These are phyloP conservation scores for Fusarium neocosmosporiellum DNA, from an alignment of 2,329 filamentous ascomycete genomes.

Conservation along the genomic window DNA sequence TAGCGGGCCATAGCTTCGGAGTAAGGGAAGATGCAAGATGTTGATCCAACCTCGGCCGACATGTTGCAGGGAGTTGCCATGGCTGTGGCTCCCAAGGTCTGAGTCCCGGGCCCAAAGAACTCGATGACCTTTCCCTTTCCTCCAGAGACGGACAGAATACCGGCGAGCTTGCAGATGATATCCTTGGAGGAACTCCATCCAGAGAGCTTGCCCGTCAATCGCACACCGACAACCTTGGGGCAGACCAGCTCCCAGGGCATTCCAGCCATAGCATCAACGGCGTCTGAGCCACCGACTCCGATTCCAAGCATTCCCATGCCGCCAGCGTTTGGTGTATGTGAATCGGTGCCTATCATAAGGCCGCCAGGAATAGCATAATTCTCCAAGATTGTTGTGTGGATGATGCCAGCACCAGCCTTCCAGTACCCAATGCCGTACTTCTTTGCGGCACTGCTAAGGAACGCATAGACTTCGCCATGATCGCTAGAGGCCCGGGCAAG, in stretches of 20 bases:
- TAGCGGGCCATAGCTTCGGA: constrained; percentile 48
- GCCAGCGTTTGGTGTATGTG: constrained; percentile 51
- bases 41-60: constrained; percentile 52
- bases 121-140: constrained; percentile 51
- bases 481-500: background rate
- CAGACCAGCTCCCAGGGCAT: constrained; percentile 50
- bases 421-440: constrained; percentile 59
- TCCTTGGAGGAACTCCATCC: constrained; percentile 50
- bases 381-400: constrained; percentile 54
- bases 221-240: constrained; percentile 48
- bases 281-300: constrained; percentile 58
- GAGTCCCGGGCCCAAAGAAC: constrained; percentile 49
- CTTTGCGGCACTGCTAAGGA: constrained; percentile 52
- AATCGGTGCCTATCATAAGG: constrained; percentile 51
- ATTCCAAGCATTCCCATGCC: constrained; percentile 51
- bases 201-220: constrained; percentile 43
- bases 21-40: constrained; percentile 52
- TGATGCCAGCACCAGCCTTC: constrained; percentile 51
- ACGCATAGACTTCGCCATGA: constrained; percentile 51
- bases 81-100: constrained; percentile 48
- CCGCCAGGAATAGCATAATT: constrained; percentile 53
- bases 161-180: constrained; percentile 51
- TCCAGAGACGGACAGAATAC: constrained; percentile 48
- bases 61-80: constrained; percentile 54
- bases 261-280: constrained; percentile 56